phyloP scores from a whole-genome alignment of 768 basidiomycete genomes.

The Tephrocybe rancida region DNA sequence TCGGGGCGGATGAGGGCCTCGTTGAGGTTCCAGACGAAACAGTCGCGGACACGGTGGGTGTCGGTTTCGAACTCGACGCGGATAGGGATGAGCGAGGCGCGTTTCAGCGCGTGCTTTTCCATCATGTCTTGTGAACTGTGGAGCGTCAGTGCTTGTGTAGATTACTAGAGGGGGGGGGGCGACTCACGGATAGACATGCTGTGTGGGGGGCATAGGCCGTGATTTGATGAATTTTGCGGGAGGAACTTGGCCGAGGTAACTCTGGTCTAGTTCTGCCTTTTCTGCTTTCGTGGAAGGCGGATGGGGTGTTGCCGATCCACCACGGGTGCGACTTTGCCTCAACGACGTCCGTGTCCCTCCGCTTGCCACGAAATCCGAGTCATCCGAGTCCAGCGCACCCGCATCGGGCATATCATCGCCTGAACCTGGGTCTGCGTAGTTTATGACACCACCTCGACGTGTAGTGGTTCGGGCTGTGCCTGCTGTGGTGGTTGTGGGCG shows the following conservation, averaged over 20 bases:
- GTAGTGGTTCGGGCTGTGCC: conserved; percentile 44
- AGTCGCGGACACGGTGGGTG: conserved; percentile 88
- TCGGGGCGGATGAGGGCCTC: conserved; percentile 87
- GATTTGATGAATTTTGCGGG: conserved; percentile 77
- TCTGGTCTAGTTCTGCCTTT: conserved; percentile 77
- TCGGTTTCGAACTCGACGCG: conserved; percentile 95
- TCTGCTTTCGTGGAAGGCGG: conserved; percentile 40
- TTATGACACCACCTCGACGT: conserved; percentile 71
- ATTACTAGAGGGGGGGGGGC: neutral
- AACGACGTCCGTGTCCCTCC: conserved; percentile 61
- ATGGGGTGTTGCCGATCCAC: conserved; percentile 41
- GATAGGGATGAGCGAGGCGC: conserved; percentile 77
- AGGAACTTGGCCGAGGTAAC: conserved; percentile 85
- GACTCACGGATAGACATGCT: conserved; percentile 78
- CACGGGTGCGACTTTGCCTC: conserved; percentile 43
- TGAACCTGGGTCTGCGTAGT: conserved; percentile 86
- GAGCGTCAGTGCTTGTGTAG: neutral
- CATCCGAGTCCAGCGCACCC: conserved; percentile 82
- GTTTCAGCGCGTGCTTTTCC: conserved; percentile 58
- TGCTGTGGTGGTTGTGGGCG: conserved; percentile 37
- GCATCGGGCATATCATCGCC: conserved; percentile 82
- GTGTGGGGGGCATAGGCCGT: conserved; percentile 56
- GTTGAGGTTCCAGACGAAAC: conserved; percentile 94
- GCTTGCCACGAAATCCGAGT: conserved; percentile 78
- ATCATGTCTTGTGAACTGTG: conserved; percentile 66